phyloP scores from a whole-genome alignment of 805 yeast species.

The Candida quercuum region DNA sequence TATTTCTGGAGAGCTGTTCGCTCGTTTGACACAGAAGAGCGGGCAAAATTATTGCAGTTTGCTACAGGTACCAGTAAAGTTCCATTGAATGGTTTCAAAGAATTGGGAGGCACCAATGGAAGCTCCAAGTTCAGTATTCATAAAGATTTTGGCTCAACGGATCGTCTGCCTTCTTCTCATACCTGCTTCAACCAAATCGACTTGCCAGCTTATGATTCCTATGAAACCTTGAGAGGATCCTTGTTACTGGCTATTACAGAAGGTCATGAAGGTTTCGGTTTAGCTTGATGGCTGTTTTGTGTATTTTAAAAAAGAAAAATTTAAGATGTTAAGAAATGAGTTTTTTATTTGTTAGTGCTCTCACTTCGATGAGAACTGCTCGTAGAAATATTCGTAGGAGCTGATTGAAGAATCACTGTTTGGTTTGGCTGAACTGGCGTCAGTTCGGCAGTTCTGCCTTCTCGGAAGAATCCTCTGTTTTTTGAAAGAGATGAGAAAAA shows the following conservation, averaged over 20 bases:
- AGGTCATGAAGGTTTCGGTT: constrained; percentile 94
- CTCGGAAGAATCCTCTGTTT: too few species aligned
- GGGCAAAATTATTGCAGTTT: constrained; percentile 91
- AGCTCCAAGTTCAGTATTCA: constrained; percentile 83
- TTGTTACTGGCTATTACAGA: constrained; percentile 83
- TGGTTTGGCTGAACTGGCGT: too few species aligned
- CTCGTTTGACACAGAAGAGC: constrained; percentile 88
- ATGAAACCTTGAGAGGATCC: constrained; percentile 78
- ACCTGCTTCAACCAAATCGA: constrained; percentile 96
- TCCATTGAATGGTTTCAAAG: constrained; percentile 90
- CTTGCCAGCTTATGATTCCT: constrained; percentile 86
- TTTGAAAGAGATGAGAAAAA: too few species aligned
- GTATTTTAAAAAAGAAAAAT: neutral
- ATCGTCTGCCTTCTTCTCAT: constrained; percentile 90
- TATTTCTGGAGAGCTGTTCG: constrained; percentile 99
- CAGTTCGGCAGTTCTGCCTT: too few species aligned
- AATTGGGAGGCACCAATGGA: constrained; percentile 83
- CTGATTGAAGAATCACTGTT: too few species aligned
- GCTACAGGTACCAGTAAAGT: constrained; percentile 97
- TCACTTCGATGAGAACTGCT: too few species aligned
- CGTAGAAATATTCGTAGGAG: too few species aligned
- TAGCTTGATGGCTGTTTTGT: constrained; percentile 40
- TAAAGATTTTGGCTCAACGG: constrained; percentile 79
- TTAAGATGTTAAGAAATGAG: too few species aligned
- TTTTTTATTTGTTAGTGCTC: too few species aligned